Evolutionary conservation across 345 rosid species (phyloP), one percentile per base, ranked within the genome.

Genomic region (Gynandropsis gynandra): DNA sequence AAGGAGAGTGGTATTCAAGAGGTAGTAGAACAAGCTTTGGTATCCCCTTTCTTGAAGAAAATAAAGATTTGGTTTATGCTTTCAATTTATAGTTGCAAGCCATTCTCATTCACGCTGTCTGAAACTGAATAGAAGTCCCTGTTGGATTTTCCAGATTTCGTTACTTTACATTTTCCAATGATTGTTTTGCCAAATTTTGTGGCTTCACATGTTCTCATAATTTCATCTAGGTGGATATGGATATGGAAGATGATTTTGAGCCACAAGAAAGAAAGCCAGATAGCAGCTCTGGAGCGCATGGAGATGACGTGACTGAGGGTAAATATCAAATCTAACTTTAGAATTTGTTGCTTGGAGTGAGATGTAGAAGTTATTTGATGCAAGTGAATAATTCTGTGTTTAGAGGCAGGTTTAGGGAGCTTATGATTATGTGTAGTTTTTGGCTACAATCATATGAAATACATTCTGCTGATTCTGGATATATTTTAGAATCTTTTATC

Each of bases 151-250:
- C 8, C 11, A 10, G 8, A 10, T 13, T 37, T 10, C 15, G 8
- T 10, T 3, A 10, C 41, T 10, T 37, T 37, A 7, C 17, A 42
- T 42, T 8, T n/a, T 42, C 47, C 9, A 8, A 42, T 24, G 24
- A 16, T 6, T 20, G 7, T 49, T 31, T n/a, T 10, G 20, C 17
- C 33, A 7, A 15, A 4, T 32, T 15, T 18, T 31, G 42, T 11
- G 21, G 31, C 45, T 43, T 48, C 18, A 10, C 48, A 34, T 47
- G n/a, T 47, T 55, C n/a, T 16, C 56, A 52, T 56, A 14, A 60
- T 58, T 69, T 67, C 15, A 54, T 42, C n/a, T 68, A 90, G 95
- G 85, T 90, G 54, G 96, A 87, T 65, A 90, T 87, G 98, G 95
- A 90, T 67, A 75, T 82, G 82, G 96, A 75, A 71, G 98, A 90